These are phyloP conservation scores for Aureobasidium leucospermi DNA, from an alignment of 2,329 filamentous ascomycete species.

Conservation along the genomic window DNA sequence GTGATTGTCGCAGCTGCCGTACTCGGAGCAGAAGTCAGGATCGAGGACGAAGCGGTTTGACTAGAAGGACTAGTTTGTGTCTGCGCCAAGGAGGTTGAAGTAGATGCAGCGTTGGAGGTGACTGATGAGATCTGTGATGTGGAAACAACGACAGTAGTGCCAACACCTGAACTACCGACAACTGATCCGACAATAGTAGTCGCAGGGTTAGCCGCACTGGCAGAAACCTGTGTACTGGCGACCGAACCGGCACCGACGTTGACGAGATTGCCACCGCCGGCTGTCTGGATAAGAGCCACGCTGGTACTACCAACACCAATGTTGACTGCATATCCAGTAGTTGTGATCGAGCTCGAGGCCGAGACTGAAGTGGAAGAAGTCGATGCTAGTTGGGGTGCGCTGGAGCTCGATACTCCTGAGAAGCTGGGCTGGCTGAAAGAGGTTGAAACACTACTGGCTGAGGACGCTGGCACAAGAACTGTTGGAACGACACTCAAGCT, in stretches of 20 bases:
- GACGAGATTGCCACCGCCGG: neutral
- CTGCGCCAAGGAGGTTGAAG: neutral
- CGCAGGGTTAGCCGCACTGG: neutral
- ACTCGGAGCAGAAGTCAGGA: neutral
- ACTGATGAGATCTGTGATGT: neutral
- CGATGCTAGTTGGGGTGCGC: neutral
- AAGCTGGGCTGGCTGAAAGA: no score
- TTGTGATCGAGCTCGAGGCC: neutral
- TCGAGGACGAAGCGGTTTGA: neutral
- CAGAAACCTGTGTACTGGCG: neutral
- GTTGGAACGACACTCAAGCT: no score
- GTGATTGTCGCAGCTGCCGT: neutral
- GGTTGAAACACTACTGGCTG: no score
- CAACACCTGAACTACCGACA: neutral
- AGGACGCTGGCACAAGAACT: no score
- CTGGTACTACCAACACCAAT: neutral
- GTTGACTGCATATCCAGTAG: neutral
- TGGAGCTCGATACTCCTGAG: neutral
- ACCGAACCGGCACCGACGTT: neutral
- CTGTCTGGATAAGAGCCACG: slow-evolving; percentile 1
- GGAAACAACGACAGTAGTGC: neutral
- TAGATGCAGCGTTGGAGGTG: neutral
- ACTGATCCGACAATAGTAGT: neutral
- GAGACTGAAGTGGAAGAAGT: neutral
- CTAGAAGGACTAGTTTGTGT: neutral